phyloP scores from a whole-genome alignment of 2,329 filamentous ascomycete species.

The Hymenoscyphus albidus region DNA sequence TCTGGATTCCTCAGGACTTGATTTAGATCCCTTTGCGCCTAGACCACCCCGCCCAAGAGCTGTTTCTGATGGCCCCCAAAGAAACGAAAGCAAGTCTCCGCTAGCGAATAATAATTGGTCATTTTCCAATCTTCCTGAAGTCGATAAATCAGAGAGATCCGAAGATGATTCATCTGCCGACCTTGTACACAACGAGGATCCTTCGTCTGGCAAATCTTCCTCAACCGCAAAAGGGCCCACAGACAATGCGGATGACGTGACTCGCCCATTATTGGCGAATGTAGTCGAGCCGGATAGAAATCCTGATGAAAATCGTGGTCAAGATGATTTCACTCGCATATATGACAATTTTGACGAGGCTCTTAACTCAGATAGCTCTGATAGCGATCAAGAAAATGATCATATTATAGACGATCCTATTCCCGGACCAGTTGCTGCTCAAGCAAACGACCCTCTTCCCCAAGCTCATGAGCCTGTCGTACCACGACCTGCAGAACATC shows the following conservation, averaged over 20 bases:
- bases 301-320: slow-evolving; percentile 18
- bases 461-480: slow-evolving; percentile 17
- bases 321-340: slow-evolving; percentile 23
- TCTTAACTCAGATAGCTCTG: slow-evolving; percentile 25
- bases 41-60: slow-evolving; percentile 44
- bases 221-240: neutral
- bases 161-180: neutral
- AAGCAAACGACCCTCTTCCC: slow-evolving; percentile 20
- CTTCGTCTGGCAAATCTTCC: neutral
- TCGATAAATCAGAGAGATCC: slow-evolving; percentile 5
- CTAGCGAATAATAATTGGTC: slow-evolving; percentile 60
- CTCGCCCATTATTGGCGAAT: neutral
- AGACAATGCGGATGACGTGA: neutral
- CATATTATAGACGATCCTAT: slow-evolving; percentile 8
- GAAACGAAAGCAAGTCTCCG: slow-evolving; percentile 44
- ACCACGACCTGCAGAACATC: slow-evolving; percentile 27
- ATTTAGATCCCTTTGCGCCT: slow-evolving; percentile 7
- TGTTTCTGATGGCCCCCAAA: slow-evolving; percentile 53
- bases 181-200: neutral
- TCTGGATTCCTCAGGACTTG: neutral
- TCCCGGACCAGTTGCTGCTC: slow-evolving; percentile 18
- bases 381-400: slow-evolving; percentile 22
- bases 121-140: slow-evolving; percentile 43
- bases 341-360: slow-evolving; percentile 23
- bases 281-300: slow-evolving; percentile 5